Evolutionary conservation across 2,329 filamentous ascomycete genomes (phyloP).

Genomic region (Leptographium wingfieldii): DNA sequence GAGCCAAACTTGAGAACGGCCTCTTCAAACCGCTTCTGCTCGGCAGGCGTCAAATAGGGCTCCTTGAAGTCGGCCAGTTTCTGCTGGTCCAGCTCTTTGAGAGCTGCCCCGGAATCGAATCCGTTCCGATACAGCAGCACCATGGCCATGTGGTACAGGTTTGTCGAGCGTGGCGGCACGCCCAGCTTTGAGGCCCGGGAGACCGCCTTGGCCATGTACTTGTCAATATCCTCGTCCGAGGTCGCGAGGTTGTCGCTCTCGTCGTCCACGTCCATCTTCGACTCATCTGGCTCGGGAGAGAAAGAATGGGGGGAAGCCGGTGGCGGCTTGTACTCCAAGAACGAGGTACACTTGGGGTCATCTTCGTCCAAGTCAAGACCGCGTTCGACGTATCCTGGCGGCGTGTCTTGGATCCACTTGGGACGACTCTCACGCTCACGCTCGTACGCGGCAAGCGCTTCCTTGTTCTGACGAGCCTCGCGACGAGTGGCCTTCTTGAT

Average conservation of each 20-base stretch:
- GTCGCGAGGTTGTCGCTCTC: conserved; percentile 3
- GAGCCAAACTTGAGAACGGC: conserved; percentile 83
- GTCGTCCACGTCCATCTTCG: conserved; percentile 7
- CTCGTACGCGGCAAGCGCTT: conserved; percentile 66
- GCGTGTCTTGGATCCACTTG: conserved; percentile 89
- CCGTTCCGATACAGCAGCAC: conserved; percentile 58
- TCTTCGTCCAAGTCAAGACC: conserved; percentile 65
- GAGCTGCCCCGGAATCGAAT: conserved; percentile 58
- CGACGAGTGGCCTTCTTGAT: conserved; percentile 78
- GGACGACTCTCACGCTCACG: conserved; percentile 78
- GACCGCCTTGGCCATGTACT: conserved; percentile 63
- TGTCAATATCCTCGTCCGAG: conserved; percentile 50
- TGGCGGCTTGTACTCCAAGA: conserved; percentile 68
- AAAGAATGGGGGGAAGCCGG: not conserved
- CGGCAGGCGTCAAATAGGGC: conserved; percentile 63
- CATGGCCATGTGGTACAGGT: conserved; percentile 74
- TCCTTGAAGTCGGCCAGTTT: conserved; percentile 70
- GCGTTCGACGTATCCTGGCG: conserved; percentile 69
- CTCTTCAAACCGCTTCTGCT: conserved; percentile 86
- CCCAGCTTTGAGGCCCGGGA: conserved; percentile 52
- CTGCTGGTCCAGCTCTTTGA: conserved; percentile 55
- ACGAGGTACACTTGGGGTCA: conserved; percentile 63
- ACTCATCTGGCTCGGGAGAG: not conserved
- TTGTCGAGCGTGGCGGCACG: conserved; percentile 66
- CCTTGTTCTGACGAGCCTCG: conserved; percentile 65